Base-by-base conservation (phyloP, 2,329 filamentous ascomycete species). In the Pseudogymnoascus sp. region DNA sequence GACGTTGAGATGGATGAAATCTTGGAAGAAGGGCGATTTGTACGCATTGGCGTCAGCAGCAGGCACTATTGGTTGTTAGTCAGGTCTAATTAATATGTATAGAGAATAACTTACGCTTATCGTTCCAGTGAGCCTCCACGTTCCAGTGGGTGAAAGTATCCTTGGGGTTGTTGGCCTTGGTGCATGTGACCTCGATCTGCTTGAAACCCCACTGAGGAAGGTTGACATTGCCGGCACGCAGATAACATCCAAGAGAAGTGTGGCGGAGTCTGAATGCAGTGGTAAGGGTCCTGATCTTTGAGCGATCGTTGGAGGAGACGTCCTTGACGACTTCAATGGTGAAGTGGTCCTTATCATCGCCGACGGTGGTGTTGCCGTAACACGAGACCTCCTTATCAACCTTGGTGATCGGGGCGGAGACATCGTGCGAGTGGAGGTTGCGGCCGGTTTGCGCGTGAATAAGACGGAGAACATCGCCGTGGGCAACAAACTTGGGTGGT, bases 71-170 rank as follows among this genome's bases (percentile, higher is more conserved):
- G 36, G 15, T 37, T 41, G 68, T 76, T 70, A 64, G 10, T 40
- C 35, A 59, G n/a, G 5, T 10, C 8, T 17, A 31, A 1, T n/a
- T 10, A 6, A 3, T 61, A 64, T 9, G 58, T 54, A 41, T 9
- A 33, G 15, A 9, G 8, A 26, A 40, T 11, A 37, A 82, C 89
- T 84, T 82, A 94, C 91, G 84, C 78, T 88, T 94, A 11, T 97
- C 92, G 74, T 99, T 99, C 74, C 81, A 85, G 76, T 99, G 94
- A 61, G 90, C 88, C 79, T 99, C 94, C 35, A 99, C 88, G 76
- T 99, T 99, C 94, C 94, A 99, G 79, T 97, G 94, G 7, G 94
- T 99, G 75, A 96, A 97, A 40, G 92, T 84, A 74, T 99, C 94
- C 60, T 87, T 84, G 5, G 92, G 91, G 70, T 93, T 94, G 79